phyloP scores from a whole-genome alignment of 192 early-diverging fungal genomes.

The Coemansia sp. region DNA sequence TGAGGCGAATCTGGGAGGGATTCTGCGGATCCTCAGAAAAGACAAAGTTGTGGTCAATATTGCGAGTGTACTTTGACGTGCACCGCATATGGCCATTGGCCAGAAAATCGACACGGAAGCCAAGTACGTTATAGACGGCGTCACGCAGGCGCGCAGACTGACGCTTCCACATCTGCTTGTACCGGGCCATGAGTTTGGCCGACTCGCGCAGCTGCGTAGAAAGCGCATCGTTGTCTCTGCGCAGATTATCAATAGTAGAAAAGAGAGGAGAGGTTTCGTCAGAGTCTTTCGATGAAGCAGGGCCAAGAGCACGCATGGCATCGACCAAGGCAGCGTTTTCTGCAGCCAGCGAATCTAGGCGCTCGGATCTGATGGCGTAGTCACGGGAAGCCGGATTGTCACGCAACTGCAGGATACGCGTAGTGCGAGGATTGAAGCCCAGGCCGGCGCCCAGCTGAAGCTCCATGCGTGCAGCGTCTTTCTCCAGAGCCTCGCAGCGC shows the following conservation, averaged over 20 bases:
- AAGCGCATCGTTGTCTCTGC: constrained; percentile 58
- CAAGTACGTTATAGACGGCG: constrained; percentile 69
- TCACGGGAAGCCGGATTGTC: constrained; percentile 72
- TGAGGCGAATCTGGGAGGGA: constrained; percentile 63
- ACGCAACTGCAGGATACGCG: constrained; percentile 67
- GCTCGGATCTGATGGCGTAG: constrained; percentile 65
- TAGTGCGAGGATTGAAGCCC: constrained; percentile 59
- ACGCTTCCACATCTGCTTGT: constrained; percentile 62
- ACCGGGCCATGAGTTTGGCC: constrained; percentile 63
- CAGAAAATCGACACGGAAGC: constrained; percentile 66
- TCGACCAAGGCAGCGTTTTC: constrained; percentile 69
- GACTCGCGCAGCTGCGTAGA: constrained; percentile 57
- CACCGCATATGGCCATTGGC: constrained; percentile 71
- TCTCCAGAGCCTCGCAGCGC: constrained; percentile 47
- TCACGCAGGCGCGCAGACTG: constrained; percentile 74
- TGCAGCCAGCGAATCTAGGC: constrained; percentile 59
- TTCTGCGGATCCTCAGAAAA: constrained; percentile 63
- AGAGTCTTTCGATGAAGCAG: too few relatives aligned
- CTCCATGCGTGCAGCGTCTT: constrained; percentile 59
- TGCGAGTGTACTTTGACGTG: constrained; percentile 64
- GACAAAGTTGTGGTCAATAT: constrained; percentile 66
- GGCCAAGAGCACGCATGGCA: constrained; percentile 22
- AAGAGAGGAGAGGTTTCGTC: too few relatives aligned
- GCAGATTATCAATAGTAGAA: constrained; percentile 52
- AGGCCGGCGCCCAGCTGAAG: constrained; percentile 58